phyloP scores from a whole-genome alignment of 2,329 filamentous ascomycete genomes.

The Orbilia oligospora region DNA sequence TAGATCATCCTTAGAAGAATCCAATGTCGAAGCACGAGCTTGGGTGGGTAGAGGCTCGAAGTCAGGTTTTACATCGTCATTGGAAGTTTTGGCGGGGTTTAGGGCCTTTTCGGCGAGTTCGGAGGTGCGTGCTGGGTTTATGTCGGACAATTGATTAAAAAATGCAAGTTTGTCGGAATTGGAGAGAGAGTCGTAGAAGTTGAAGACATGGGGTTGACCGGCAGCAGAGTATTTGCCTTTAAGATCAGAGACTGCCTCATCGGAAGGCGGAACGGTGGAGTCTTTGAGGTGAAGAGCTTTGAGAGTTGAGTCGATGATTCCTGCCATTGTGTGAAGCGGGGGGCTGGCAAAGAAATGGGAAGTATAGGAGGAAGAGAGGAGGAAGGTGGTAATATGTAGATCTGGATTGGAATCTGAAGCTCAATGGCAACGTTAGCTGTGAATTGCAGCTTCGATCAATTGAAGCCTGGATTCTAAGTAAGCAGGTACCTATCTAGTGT shows the following conservation, averaged over 20 bases:
- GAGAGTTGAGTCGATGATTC: conserved; percentile 64
- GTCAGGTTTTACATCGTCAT: conserved; percentile 67
- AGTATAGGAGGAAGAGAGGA: neutral
- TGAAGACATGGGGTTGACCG: conserved; percentile 84
- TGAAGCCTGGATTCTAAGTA: too few relatives aligned
- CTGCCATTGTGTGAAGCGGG: conserved; percentile 74
- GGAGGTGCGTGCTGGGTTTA: conserved; percentile 76
- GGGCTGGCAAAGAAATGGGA: neutral
- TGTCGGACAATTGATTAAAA: conserved; percentile 83
- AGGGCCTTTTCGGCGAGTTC: conserved; percentile 88
- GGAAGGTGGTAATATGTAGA: too few relatives aligned
- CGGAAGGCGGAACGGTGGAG: conserved; percentile 64
- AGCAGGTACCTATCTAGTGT: too few relatives aligned
- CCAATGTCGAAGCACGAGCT: conserved; percentile 89
- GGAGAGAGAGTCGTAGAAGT: conserved; percentile 86
- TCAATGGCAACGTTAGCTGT: too few relatives aligned
- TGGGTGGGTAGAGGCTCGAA: conserved; percentile 91
- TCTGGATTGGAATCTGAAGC: neutral
- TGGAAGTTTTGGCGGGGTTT: conserved; percentile 71
- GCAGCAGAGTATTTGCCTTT: conserved; percentile 81
- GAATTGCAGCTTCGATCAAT: too few relatives aligned
- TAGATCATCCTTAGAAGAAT: conserved; percentile 83
- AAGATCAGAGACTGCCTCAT: conserved; percentile 70
- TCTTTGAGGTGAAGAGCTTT: conserved; percentile 48
- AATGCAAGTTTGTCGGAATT: conserved; percentile 81